Conservation (phyloP, 495 filamentous ascomycete species). For the Daldinia childiae region DNA sequence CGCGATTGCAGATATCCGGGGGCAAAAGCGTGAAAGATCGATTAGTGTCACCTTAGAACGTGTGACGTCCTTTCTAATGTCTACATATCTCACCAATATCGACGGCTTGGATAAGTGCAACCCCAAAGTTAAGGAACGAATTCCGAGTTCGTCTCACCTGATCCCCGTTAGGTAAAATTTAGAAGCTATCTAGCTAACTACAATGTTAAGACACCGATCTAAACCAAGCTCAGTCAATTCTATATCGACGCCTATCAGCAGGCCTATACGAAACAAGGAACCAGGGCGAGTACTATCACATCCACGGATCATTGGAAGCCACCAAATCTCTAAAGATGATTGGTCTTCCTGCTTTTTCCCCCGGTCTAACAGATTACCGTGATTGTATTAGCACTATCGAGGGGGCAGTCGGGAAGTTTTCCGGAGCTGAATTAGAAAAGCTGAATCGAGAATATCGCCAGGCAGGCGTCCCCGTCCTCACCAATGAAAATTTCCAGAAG, state of each 20-base stretch:
- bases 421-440: slow-evolving; percentile 68
- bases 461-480: slow-evolving; percentile 72
- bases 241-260: slow-evolving; percentile 77
- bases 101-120: slow-evolving; percentile 74
- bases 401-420: slow-evolving; percentile 68
- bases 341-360: slow-evolving; percentile 69
- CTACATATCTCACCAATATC: slow-evolving; percentile 75
- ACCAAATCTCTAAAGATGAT: slow-evolving; percentile 75
- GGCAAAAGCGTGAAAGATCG: slow-evolving; percentile 44
- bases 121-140: slow-evolving; percentile 64
- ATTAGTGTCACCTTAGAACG: slow-evolving; percentile 71
- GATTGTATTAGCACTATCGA: slow-evolving; percentile 75
- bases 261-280: slow-evolving; percentile 78
- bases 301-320: slow-evolving; percentile 80
- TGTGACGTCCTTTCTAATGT: slow-evolving; percentile 73
- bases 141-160: slow-evolving; percentile 64
- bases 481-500: slow-evolving; percentile 69
- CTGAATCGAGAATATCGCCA: slow-evolving; percentile 70
- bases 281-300: slow-evolving; percentile 74
- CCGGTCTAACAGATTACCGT: slow-evolving; percentile 71
- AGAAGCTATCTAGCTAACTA: slow-evolving; percentile 32
- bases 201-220: slow-evolving; percentile 71
- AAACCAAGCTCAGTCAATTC: slow-evolving; percentile 70
- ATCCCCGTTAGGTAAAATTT: not conserved
- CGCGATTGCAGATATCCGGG: slow-evolving; percentile 67